Conservation (phyloP, 2,329 filamentous ascomycete species). For the Juglanconis oblonga region DNA sequence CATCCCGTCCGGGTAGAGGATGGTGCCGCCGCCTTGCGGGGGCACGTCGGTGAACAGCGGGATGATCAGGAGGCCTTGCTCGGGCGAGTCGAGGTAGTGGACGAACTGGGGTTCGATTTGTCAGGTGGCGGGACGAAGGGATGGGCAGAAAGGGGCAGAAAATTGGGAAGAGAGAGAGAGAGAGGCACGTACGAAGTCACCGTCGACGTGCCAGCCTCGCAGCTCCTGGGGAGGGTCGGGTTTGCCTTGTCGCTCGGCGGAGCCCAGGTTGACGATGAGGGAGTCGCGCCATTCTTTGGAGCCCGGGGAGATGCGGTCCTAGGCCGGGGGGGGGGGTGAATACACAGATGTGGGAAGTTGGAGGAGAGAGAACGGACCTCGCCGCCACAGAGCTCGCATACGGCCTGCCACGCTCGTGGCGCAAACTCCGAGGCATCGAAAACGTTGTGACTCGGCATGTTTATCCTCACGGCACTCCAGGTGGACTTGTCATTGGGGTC, state of each 20-base stretch:
- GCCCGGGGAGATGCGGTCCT: conserved; percentile 43
- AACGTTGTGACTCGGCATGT: conserved; percentile 61
- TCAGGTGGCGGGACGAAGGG: neutral
- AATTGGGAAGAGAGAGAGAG: neutral
- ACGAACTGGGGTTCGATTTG: conserved; percentile 44
- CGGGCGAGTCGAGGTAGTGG: conserved; percentile 68
- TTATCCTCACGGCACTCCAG: conserved; percentile 59
- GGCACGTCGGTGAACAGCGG: conserved; percentile 64
- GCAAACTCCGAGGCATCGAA: conserved; percentile 56
- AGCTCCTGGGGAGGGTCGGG: conserved; percentile 51
- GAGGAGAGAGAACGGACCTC: conserved; percentile 28
- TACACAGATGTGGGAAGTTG: neutral
- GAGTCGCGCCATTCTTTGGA: conserved; percentile 62
- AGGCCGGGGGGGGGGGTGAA: neutral
- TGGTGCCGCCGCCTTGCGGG: conserved; percentile 60
- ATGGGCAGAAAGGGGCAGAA: neutral
- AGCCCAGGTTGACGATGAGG: conserved; percentile 69
- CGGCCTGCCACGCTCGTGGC: conserved; percentile 64
- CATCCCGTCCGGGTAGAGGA: conserved; percentile 61
- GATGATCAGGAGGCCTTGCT: conserved; percentile 67
- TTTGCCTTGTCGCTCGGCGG: conserved; percentile 46
- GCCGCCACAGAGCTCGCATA: conserved; percentile 64
- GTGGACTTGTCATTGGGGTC: conserved; percentile 61
- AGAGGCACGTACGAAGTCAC: conserved; percentile 53
- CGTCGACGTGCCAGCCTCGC: conserved; percentile 65